These are phyloP conservation scores for Wallacemonas rigidus DNA, from an alignment of 208 protist species.

Conservation along the genomic window DNA sequence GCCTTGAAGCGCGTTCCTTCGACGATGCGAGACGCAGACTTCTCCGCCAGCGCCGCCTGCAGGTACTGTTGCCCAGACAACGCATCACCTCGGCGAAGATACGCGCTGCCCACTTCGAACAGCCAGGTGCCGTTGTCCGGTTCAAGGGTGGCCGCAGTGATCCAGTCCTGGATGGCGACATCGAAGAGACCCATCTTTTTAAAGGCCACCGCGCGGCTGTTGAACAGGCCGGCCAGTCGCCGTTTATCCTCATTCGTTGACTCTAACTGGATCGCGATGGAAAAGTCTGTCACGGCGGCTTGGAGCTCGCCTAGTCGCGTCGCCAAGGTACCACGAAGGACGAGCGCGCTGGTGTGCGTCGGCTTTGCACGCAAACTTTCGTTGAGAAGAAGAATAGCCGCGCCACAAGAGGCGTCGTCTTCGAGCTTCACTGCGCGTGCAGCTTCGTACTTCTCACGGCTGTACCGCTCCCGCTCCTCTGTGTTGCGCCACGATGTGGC, in stretches of 20 bases:
- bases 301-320: conserved; percentile 32
- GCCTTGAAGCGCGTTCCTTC: conserved; percentile 34
- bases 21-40: conserved; percentile 8
- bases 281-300: conserved; percentile 59
- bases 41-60: conserved; percentile 21
- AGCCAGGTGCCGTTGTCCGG: conserved; percentile 84
- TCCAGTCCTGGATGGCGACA: conserved; percentile 61
- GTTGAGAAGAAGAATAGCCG: conserved; percentile 45
- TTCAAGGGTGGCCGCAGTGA: conserved; percentile 65
- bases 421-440: conserved; percentile 45
- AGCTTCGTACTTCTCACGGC: conserved; percentile 40
- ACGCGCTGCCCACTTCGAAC: conserved; percentile 72
- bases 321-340: conserved; percentile 47
- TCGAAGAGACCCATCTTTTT: conserved; percentile 44
- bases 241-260: conserved; percentile 39
- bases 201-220: conserved; percentile 52
- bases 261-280: conserved; percentile 78
- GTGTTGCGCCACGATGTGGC: conserved; percentile 11
- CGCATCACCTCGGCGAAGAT: conserved; percentile 37
- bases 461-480: conserved; percentile 21
- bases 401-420: conserved; percentile 30
- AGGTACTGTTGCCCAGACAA: conserved; percentile 27
- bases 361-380: conserved; percentile 50
- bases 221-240: conserved; percentile 63
- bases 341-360: conserved; percentile 47